phyloP scores from a whole-genome alignment of 805 yeast species.

The Schwanniomyces occidentalis region DNA sequence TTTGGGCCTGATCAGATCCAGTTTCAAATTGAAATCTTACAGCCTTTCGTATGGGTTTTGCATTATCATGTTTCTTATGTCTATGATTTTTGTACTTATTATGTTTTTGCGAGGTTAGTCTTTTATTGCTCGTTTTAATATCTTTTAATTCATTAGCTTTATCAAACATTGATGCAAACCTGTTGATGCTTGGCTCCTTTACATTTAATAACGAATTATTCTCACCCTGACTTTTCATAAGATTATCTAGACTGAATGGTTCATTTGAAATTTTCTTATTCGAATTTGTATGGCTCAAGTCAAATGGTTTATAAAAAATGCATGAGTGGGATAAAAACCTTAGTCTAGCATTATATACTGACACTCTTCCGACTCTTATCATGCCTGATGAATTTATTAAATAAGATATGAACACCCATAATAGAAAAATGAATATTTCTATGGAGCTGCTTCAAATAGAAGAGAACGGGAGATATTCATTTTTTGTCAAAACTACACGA shows the following conservation, averaged over 20 bases:
- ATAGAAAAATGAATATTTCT: no score
- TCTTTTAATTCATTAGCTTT: background rate
- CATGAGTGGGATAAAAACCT: constrained; percentile 3
- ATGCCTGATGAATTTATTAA: no score
- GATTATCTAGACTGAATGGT: background rate
- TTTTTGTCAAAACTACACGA: no score
- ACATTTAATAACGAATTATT: background rate
- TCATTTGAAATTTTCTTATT: background rate
- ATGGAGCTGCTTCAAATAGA: no score
- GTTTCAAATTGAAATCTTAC: constrained; percentile 21
- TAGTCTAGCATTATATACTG: background rate
- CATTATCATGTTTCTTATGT: constrained; percentile 1
- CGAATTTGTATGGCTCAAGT: constrained; percentile 1
- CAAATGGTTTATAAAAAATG: constrained; percentile 5
- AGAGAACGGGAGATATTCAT: no score
- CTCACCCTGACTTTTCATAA: background rate
- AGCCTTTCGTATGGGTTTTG: constrained; percentile 5
- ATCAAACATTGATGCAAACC: constrained; percentile 5
- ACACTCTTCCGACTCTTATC: constrained; percentile 3
- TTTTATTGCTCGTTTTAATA: background rate
- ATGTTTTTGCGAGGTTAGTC: constrained; percentile 1
- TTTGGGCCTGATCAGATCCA: constrained; percentile 28
- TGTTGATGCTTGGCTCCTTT: background rate
- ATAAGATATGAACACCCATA: no score
- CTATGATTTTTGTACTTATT: constrained; percentile 2